Evolutionary conservation across 768 basidiomycete genomes (phyloP).

Genomic region (Trametes cubensis): DNA sequence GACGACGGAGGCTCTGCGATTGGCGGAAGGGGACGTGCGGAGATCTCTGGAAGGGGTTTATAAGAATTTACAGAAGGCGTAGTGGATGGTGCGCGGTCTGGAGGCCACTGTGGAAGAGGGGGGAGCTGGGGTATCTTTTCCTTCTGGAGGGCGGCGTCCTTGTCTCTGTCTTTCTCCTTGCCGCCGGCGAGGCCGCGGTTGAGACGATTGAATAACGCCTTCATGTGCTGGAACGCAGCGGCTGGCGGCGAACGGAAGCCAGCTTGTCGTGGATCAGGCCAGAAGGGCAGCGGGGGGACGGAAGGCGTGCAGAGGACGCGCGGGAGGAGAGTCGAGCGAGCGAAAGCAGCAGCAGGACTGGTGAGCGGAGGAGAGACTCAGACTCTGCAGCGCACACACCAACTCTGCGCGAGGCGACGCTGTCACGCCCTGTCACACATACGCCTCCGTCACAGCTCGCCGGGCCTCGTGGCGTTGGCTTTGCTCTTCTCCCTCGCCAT

Average conservation of each 20-base stretch:
- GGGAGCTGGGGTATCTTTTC: conserved; percentile 65
- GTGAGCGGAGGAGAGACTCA: background rate
- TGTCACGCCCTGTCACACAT: background rate
- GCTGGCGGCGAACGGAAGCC: conserved; percentile 16
- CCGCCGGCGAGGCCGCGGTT: conserved; percentile 67
- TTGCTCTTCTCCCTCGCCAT: conserved; percentile 1
- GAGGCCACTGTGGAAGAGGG: conserved; percentile 72
- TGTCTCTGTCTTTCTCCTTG: conserved; percentile 59
- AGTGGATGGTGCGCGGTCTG: conserved; percentile 43
- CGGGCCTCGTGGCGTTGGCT: conserved; percentile 9
- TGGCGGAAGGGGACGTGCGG: conserved; percentile 49
- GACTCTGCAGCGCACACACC: background rate
- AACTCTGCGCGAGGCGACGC: background rate
- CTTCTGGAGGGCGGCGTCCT: conserved; percentile 43
- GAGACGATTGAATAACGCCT: conserved; percentile 80
- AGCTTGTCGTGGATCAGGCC: conserved; percentile 18
- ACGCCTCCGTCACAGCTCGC: background rate
- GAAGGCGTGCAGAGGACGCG: conserved; percentile 26
- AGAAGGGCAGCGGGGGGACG: conserved; percentile 24
- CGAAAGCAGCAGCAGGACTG: background rate
- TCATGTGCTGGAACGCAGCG: conserved; percentile 52
- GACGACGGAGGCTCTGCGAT: conserved; percentile 46
- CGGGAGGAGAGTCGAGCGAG: conserved; percentile 6
- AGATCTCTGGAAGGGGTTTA: conserved; percentile 77
- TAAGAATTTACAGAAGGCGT: conserved; percentile 52